Percentiles rank a stretch among this genome's conserved stretches.
Conservation (phyloP, 2,329 filamentous ascomycete genomes). For the Ophiostoma populinum region DNA sequence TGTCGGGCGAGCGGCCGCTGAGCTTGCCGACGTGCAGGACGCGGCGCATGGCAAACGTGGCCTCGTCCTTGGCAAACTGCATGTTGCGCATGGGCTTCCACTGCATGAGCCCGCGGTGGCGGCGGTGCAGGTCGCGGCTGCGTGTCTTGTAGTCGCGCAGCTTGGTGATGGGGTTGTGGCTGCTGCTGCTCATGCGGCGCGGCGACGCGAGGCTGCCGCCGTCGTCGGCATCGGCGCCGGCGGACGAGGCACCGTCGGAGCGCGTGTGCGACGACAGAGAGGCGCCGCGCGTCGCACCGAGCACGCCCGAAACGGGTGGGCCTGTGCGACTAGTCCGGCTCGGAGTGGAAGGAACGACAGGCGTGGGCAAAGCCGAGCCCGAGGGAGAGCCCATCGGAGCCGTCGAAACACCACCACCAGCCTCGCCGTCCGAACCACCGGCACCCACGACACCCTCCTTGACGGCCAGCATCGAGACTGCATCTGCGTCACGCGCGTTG, state of each 20-base stretch:
- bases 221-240: no score
- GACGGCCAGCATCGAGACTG: neutral
- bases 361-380: no score
- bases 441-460: neutral
- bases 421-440: neutral
- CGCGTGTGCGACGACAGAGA: no score
- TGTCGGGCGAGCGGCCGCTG: constrained; percentile 67
- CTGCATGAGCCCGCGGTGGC: constrained; percentile 85
- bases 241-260: no score
- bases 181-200: constrained; percentile 17
- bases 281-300: no score
- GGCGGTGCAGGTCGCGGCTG: constrained; percentile 62
- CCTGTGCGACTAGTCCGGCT: no score
- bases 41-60: constrained; percentile 58
- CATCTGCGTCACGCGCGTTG: constrained; percentile 1
- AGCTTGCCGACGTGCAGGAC: constrained; percentile 62
- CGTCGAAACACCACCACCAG: neutral
- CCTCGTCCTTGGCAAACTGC: constrained; percentile 77
- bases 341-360: no score
- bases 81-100: constrained; percentile 76
- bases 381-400: no score
- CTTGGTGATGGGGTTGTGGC: constrained; percentile 34
- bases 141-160: constrained; percentile 47
- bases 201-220: constrained; percentile 11
- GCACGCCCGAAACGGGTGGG: no score